These are phyloP conservation scores for Aspergillus aculeatinus DNA, from an alignment of 2,329 filamentous ascomycete genomes.

Conservation along the genomic window DNA sequence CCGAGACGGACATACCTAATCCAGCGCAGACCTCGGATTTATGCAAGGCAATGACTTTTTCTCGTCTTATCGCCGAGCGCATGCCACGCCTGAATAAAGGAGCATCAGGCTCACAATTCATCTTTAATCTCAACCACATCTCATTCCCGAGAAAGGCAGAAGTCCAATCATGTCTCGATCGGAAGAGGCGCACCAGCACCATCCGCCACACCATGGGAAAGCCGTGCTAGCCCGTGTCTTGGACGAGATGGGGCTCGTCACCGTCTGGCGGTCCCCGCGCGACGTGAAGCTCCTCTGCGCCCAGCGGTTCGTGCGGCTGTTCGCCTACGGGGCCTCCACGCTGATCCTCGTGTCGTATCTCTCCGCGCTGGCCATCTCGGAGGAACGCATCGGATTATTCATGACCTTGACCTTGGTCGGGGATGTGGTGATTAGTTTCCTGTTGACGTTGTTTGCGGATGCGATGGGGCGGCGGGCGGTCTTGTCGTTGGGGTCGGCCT, in stretches of 20 bases:
- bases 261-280: slow-evolving; percentile 37
- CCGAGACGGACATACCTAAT: background rate
- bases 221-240: slow-evolving; percentile 10
- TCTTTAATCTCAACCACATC: background rate
- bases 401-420: slow-evolving; percentile 64
- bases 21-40: background rate
- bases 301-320: slow-evolving; percentile 54
- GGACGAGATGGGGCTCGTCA: slow-evolving; percentile 37
- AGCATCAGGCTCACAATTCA: no score
- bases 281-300: slow-evolving; percentile 43
- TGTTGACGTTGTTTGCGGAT: slow-evolving; percentile 61
- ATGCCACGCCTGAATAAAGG: no score
- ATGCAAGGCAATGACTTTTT: background rate
- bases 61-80: no score
- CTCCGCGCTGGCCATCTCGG: slow-evolving; percentile 55
- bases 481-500: slow-evolving; percentile 51
- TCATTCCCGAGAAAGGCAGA: background rate
- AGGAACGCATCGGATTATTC: slow-evolving; percentile 62
- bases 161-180: background rate
- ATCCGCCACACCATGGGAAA: background rate
- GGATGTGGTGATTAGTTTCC: slow-evolving; percentile 59
- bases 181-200: background rate
- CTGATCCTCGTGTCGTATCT: slow-evolving; percentile 64
- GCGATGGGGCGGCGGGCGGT: slow-evolving; percentile 57
- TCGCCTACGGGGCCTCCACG: slow-evolving; percentile 62